phyloP scores from a whole-genome alignment of 768 basidiomycete genomes.

The Lentinus tigrinus region DNA sequence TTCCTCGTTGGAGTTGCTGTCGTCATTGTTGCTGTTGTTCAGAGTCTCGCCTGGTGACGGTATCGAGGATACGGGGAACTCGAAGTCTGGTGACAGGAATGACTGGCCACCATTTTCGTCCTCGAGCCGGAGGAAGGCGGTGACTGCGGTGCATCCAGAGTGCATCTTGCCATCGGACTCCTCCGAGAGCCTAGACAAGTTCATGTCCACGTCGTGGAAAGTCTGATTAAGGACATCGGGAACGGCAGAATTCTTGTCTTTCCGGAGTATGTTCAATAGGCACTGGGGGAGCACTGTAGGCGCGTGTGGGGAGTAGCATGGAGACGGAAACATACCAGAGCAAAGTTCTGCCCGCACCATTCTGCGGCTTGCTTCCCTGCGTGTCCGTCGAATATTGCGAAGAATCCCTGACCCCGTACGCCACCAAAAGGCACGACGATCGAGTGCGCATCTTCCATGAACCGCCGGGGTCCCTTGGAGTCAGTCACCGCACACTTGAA shows the following conservation, averaged over 20 bases:
- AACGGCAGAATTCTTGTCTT: constrained; percentile 55
- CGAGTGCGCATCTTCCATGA: constrained; percentile 97
- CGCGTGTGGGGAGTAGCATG: background rate
- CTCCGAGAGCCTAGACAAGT: constrained; percentile 81
- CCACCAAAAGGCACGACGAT: constrained; percentile 93
- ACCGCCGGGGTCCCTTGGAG: constrained; percentile 85
- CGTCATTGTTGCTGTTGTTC: constrained; percentile 31
- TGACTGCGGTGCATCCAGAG: constrained; percentile 96
- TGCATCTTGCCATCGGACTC: constrained; percentile 90
- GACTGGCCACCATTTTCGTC: constrained; percentile 72
- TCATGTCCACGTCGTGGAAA: constrained; percentile 88
- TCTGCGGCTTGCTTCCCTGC: constrained; percentile 98
- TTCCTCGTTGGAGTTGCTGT: constrained; percentile 37
- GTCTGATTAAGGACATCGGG: constrained; percentile 92
- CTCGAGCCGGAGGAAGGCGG: constrained; percentile 91
- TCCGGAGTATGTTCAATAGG: constrained; percentile 68
- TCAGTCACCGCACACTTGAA: constrained; percentile 63
- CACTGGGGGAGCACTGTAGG: constrained; percentile 36
- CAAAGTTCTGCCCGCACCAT: constrained; percentile 97
- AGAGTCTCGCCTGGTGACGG: constrained; percentile 28
- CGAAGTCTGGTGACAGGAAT: constrained; percentile 43
- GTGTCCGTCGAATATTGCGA: constrained; percentile 97
- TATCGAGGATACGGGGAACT: constrained; percentile 16
- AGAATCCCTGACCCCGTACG: constrained; percentile 94
- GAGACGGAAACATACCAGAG: constrained; percentile 57